phyloP scores from a whole-genome alignment of 306 rosid species.

The Sicyos edulis region DNA sequence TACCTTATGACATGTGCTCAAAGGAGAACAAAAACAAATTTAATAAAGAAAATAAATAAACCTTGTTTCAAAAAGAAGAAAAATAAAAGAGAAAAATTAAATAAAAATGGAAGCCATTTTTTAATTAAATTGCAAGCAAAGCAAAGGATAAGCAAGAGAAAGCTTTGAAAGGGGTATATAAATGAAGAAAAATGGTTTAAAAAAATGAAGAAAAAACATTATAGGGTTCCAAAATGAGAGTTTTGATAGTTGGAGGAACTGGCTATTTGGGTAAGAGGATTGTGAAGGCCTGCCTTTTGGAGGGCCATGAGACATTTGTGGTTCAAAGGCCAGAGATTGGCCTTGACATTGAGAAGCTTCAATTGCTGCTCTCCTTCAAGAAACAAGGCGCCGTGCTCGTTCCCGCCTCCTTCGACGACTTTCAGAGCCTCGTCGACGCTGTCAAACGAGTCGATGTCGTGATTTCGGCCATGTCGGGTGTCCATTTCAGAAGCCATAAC shows the following conservation, averaged over 20 bases:
- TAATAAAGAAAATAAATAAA: no score
- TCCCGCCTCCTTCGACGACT: constrained; percentile 57
- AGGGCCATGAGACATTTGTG: constrained; percentile 64
- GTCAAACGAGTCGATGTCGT: constrained; percentile 69
- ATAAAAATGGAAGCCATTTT: no score
- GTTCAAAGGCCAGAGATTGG: constrained; percentile 67
- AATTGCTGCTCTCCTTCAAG: constrained; percentile 56
- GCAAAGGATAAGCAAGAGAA: not conserved
- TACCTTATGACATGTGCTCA: no score
- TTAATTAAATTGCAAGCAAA: not conserved
- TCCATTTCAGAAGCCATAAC: constrained; percentile 63
- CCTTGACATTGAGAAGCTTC: constrained; percentile 57
- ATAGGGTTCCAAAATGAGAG: constrained; percentile 39
- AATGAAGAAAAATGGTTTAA: not conserved
- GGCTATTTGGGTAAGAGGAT: constrained; percentile 73
- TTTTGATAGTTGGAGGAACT: constrained; percentile 75
- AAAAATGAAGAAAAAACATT: not conserved
- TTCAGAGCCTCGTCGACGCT: constrained; percentile 59
- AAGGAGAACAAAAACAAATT: no score
- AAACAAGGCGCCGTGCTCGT: constrained; percentile 60
- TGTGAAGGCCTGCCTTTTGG: constrained; percentile 56
- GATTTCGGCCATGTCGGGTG: constrained; percentile 70
- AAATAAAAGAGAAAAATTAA: no score
- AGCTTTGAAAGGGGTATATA: no score
- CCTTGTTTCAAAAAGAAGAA: no score